Evolutionary conservation across 768 basidiomycete genomes (phyloP).

Genomic region (Brasilioporus rufonigricans): DNA sequence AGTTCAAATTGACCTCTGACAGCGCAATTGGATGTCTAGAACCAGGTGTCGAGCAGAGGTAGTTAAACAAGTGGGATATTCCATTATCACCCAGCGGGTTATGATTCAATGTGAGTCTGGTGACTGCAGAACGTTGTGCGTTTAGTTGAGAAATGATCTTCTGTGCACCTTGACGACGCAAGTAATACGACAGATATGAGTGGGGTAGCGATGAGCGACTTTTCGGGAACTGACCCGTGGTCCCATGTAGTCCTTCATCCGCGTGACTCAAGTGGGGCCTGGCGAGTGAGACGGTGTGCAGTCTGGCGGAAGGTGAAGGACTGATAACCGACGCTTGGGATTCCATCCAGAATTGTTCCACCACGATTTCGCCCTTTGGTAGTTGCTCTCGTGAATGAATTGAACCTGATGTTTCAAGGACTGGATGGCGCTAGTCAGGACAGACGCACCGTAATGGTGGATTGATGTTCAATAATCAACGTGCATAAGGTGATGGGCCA

Average conservation of each 20-base stretch:
- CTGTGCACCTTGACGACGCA: conserved; percentile 47
- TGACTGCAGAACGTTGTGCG: conserved; percentile 40
- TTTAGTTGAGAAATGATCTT: conserved; percentile 47
- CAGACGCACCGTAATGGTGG: too few species aligned
- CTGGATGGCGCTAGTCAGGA: too few species aligned
- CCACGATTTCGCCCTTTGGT: too few species aligned
- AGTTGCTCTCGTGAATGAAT: too few species aligned
- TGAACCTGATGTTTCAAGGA: too few species aligned
- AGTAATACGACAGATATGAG: conserved; percentile 2
- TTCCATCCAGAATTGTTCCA: conserved; percentile 16
- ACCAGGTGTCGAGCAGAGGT: conserved; percentile 49
- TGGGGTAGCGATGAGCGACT: too few species aligned
- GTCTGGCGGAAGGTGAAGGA: neutral
- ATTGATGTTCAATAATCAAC: neutral
- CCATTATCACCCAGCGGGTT: conserved; percentile 61
- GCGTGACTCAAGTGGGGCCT: conserved; percentile 16
- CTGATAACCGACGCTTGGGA: neutral
- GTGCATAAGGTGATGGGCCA: neutral
- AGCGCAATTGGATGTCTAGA: conserved; percentile 41
- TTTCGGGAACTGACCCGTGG: conserved; percentile 14
- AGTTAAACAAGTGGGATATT: conserved; percentile 50
- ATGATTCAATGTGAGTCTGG: conserved; percentile 52
- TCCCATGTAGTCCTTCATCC: conserved; percentile 24
- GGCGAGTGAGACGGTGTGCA: conserved; percentile 6
- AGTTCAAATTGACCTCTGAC: conserved; percentile 54